These are phyloP conservation scores for Seiridium unicorne DNA, from an alignment of 2,329 filamentous ascomycete genomes.

Conservation along the genomic window DNA sequence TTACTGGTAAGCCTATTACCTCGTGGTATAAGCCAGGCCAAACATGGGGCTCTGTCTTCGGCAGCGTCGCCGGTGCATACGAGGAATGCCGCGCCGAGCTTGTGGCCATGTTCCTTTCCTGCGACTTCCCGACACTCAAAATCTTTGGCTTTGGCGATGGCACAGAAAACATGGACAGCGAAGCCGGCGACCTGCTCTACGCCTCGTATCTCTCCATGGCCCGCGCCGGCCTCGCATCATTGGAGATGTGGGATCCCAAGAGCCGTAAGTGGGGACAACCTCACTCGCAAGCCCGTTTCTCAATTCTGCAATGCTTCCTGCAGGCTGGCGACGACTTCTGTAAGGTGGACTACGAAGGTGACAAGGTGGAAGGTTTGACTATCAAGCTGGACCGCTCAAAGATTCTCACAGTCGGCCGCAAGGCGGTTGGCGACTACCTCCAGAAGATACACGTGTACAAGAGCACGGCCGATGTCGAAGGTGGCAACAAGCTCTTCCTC, in stretches of 20 bases:
- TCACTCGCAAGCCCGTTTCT: constrained; percentile 89
- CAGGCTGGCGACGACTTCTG: constrained; percentile 85
- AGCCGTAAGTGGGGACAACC: constrained; percentile 88
- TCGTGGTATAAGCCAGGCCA: constrained; percentile 94
- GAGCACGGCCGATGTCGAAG: constrained; percentile 78
- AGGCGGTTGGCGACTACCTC: constrained; percentile 79
- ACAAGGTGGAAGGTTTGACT: constrained; percentile 76
- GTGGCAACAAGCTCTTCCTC: constrained; percentile 77
- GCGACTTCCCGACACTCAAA: constrained; percentile 83
- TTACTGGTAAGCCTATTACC: constrained; percentile 73
- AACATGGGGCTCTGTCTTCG: constrained; percentile 93
- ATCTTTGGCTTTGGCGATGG: constrained; percentile 92
- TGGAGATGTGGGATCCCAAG: constrained; percentile 95
- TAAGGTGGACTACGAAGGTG: constrained; percentile 69
- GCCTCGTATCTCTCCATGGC: constrained; percentile 91
- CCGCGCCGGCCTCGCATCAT: constrained; percentile 79
- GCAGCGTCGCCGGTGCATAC: constrained; percentile 81
- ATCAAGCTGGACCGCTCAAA: constrained; percentile 83
- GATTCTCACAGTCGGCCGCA: constrained; percentile 79
- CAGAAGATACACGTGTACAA: constrained; percentile 94
- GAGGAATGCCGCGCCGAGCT: constrained; percentile 95
- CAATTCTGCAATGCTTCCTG: constrained; percentile 80
- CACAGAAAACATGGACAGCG: constrained; percentile 65
- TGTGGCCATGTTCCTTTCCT: constrained; percentile 85
- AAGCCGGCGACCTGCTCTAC: constrained; percentile 85